A percentile compares a stretch with the other conserved stretches of the same genome.
Evolutionary conservation across 768 basidiomycete genomes (phyloP).

Genomic region (Strobilomyces dryophilus): DNA sequence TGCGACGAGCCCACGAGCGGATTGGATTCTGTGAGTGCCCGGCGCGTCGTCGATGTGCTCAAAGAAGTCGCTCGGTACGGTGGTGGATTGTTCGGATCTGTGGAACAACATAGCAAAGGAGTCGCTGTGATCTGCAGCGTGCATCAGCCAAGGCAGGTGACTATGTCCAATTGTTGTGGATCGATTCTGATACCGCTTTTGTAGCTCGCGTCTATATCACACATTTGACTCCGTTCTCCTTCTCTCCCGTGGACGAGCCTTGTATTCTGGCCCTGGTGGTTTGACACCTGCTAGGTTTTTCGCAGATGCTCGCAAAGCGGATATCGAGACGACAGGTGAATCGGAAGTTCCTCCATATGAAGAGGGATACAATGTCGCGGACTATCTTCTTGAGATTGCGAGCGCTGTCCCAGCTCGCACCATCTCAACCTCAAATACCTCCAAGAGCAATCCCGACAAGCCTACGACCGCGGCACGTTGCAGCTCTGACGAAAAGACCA

Average conservation of each 20-base stretch:
- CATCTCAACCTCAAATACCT: slow-evolving; percentile 27
- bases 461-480: not conserved
- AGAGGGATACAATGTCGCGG: slow-evolving; percentile 87
- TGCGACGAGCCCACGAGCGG: slow-evolving; percentile 85
- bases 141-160: slow-evolving; percentile 73
- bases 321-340: slow-evolving; percentile 33
- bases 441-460: slow-evolving; percentile 3
- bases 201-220: slow-evolving; percentile 77
- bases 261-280: slow-evolving; percentile 78
- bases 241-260: slow-evolving; percentile 68
- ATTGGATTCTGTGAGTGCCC: slow-evolving; percentile 85
- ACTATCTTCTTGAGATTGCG: slow-evolving; percentile 88
- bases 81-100: slow-evolving; percentile 20
- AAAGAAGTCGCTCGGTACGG: slow-evolving; percentile 61
- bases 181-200: not conserved
- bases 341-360: slow-evolving; percentile 50
- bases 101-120: slow-evolving; percentile 42
- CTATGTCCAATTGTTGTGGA: not conserved
- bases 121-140: slow-evolving; percentile 85
- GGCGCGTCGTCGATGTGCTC: slow-evolving; percentile 74
- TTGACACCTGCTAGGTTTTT: slow-evolving; percentile 70
- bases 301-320: slow-evolving; percentile 27
- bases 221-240: slow-evolving; percentile 79
- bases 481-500: slow-evolving; percentile 13
- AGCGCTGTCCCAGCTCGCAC: slow-evolving; percentile 53